These are phyloP conservation scores for Draba incana DNA, from an alignment of 345 rosid species.

Conservation along the genomic window DNA sequence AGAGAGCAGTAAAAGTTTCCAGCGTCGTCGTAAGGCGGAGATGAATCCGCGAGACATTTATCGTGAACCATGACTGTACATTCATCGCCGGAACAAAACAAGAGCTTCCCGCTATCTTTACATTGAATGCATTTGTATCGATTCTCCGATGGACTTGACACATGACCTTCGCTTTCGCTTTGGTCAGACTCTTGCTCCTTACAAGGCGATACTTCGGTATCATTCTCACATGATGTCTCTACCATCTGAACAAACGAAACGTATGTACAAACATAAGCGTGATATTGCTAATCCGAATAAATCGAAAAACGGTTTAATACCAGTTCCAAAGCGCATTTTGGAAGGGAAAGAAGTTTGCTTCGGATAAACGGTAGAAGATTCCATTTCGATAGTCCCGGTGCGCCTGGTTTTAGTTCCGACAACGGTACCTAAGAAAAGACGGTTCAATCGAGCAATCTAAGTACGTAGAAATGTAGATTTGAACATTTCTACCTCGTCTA, in stretches of 20 bases:
- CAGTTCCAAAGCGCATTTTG: slow-evolving; percentile 42
- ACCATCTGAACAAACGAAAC: slow-evolving; percentile 32
- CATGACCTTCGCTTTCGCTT: slow-evolving; percentile 5
- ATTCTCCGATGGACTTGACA: slow-evolving; percentile 18
- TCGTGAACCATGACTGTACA: slow-evolving; percentile 55
- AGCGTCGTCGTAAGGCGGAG: slow-evolving; percentile 45
- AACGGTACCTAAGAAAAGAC: slow-evolving; percentile 31
- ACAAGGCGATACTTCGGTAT: slow-evolving; percentile 15
- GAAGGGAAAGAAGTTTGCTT: slow-evolving; percentile 32
- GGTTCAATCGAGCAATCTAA: background rate
- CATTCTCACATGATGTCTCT: slow-evolving; percentile 25
- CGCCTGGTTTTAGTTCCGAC: slow-evolving; percentile 39
- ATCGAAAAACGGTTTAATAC: background rate
- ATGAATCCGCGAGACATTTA: slow-evolving; percentile 37
- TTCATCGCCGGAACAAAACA: slow-evolving; percentile 48
- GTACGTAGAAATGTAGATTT: background rate
- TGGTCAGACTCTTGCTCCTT: slow-evolving; percentile 9
- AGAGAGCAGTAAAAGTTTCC: slow-evolving; percentile 64
- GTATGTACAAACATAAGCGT: background rate
- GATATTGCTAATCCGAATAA: background rate
- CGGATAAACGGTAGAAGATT: slow-evolving; percentile 36
- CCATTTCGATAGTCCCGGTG: slow-evolving; percentile 38
- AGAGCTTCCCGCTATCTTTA: slow-evolving; percentile 42
- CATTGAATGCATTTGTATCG: slow-evolving; percentile 33
- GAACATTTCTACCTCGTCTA: slow-evolving; percentile 39